These are phyloP conservation scores for Tolypocladium ovalisporum DNA, from an alignment of 2,329 filamentous ascomycete genomes.

Conservation along the genomic window DNA sequence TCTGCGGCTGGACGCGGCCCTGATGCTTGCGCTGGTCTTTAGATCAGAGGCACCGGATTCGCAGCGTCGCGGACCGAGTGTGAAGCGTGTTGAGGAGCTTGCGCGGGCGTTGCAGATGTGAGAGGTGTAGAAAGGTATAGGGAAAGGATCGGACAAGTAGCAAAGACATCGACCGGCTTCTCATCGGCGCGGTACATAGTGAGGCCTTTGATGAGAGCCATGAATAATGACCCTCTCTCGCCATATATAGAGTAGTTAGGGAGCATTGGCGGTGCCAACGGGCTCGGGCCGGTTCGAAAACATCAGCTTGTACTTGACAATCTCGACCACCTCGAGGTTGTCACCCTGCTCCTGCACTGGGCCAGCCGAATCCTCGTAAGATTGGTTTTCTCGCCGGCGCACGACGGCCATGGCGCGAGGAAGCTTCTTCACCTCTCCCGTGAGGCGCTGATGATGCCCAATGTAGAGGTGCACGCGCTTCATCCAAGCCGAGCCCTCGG, in stretches of 20 bases:
- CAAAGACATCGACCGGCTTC: background rate
- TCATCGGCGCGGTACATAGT: background rate
- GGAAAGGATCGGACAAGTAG: background rate
- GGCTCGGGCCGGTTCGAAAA: slow-evolving; percentile 82
- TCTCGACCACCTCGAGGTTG: slow-evolving; percentile 73
- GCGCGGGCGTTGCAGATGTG: background rate
- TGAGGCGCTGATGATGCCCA: slow-evolving; percentile 78
- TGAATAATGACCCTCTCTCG: background rate
- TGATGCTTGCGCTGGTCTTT: slow-evolving; percentile 9
- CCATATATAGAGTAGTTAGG: background rate
- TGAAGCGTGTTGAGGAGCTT: slow-evolving; percentile 5
- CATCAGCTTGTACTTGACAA: slow-evolving; percentile 77
- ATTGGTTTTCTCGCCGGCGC: slow-evolving; percentile 36
- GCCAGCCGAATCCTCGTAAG: slow-evolving; percentile 34
- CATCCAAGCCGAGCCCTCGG: slow-evolving; percentile 63
- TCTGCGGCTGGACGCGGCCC: slow-evolving; percentile 7
- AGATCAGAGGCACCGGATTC: slow-evolving; percentile 9
- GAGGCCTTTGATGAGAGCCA: background rate
- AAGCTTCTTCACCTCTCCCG: slow-evolving; percentile 83
- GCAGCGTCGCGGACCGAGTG: slow-evolving; percentile 1
- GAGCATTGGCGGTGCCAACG: slow-evolving; percentile 38
- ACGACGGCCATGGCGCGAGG: slow-evolving; percentile 71
- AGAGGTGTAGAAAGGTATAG: background rate
- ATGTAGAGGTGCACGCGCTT: slow-evolving; percentile 81
- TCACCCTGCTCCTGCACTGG: slow-evolving; percentile 21